Base-by-base conservation (phyloP, 2,329 filamentous ascomycete genomes). In the Colletotrichum ledebouriae region DNA sequence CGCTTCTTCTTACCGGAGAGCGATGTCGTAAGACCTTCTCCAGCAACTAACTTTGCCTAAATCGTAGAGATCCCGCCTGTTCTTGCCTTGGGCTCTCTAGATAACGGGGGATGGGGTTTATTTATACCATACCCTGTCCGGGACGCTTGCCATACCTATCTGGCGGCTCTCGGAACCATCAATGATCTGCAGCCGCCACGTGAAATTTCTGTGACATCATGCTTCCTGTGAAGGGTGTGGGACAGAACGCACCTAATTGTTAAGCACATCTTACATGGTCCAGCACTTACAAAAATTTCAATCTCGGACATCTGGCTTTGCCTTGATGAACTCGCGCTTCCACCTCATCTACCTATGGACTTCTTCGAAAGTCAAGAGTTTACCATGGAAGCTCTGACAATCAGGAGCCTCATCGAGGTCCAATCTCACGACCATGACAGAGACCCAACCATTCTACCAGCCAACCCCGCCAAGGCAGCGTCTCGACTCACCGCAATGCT, bases 401-500 rank as follows among this genome's bases (percentile, higher is more conserved):
- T 81, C 39, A 73, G 72, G n/a, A 73, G 73, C 37, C 73, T 81
- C 7, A 74, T 78, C 59, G 72, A 77, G 58, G 75, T 80, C 5
- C 73, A 78, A 55, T 75, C 78, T 46, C 59, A 71, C 7, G 62
- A 46, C 66, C 53, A 25, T 47, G 56, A 67, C 73, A 2, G 67
- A 60, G 17, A 66, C 56, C 17, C 69, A 74, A 34, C 73, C 73
- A 41, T 63, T 70, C 17, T 72, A 69, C 59, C 70, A 63, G 44
- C 75, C 72, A 15, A 73, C 1, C 80, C 82, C 3, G 75, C 77
- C 41, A 80, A 75, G 63, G 78, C 76, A 29, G 73, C 82, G 3
- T 75, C 80, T 0, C 78, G 81, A 81, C 76, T 0, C 79, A 81
- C 34, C 79, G 78, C 0, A 79, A 81, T 3, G 78, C 79, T 2